These are phyloP conservation scores for Phoma sp. DNA, from an alignment of 2,329 filamentous ascomycete species.

Conservation along the genomic window DNA sequence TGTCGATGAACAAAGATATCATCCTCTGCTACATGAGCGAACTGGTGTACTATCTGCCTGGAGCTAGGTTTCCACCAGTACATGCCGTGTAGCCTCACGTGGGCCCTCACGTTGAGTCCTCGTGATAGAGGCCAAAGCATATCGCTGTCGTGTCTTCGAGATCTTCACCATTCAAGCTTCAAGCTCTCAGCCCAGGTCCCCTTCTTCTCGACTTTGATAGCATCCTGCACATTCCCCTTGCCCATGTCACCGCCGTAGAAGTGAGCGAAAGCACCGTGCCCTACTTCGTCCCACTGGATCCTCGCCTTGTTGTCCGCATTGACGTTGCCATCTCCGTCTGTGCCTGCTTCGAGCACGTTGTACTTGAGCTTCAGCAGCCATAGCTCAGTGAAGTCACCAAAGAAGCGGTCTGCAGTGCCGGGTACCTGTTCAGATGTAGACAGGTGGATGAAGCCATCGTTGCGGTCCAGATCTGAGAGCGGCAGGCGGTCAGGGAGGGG, in stretches of 20 bases:
- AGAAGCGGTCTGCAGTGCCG: constrained; percentile 45
- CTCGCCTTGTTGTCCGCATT: constrained; percentile 33
- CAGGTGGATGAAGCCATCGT: constrained; percentile 68
- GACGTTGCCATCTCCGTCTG: constrained; percentile 33
- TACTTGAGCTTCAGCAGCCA: constrained; percentile 64
- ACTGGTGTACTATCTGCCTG: too few relatives aligned
- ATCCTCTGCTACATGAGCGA: too few relatives aligned
- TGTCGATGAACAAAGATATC: too few relatives aligned
- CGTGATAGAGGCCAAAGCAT: too few relatives aligned
- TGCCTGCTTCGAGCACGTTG: constrained; percentile 46
- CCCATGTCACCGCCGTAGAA: constrained; percentile 65
- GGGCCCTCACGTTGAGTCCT: too few relatives aligned
- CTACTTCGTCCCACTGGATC: constrained; percentile 62
- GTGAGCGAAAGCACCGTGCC: constrained; percentile 61
- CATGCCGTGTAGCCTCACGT: too few relatives aligned
- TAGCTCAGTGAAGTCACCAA: constrained; percentile 45
- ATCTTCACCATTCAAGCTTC: constrained; percentile 42
- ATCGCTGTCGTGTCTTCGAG: not conserved
- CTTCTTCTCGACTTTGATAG: constrained; percentile 55
- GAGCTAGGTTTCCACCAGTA: too few relatives aligned
- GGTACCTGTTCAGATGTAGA: constrained; percentile 61
- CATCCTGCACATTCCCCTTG: constrained; percentile 57
- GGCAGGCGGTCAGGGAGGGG: constrained; percentile 63
- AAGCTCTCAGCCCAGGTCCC: constrained; percentile 56
- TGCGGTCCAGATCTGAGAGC: constrained; percentile 64